phyloP scores from a whole-genome alignment of 164 flowering plant species.

The Liriodendron chinense region DNA sequence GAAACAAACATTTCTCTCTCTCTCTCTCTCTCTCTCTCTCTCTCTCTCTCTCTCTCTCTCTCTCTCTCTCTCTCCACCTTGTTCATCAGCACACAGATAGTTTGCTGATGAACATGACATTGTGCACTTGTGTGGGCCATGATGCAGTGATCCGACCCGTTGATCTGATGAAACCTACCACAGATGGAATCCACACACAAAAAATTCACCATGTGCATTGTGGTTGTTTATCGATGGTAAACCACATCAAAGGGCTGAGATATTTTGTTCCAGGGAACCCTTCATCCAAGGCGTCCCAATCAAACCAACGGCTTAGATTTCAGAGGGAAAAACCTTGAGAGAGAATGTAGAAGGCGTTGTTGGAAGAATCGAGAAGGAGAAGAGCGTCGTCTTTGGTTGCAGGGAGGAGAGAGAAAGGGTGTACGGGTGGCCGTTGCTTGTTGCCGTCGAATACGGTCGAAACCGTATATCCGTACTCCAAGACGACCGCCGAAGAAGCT shows the following conservation, averaged over 20 bases:
- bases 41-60: too few relatives aligned
- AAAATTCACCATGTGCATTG: too few relatives aligned
- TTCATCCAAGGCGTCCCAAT: background rate
- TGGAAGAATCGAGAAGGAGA: constrained; percentile 55
- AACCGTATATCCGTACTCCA: constrained; percentile 71
- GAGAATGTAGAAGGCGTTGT: constrained; percentile 52
- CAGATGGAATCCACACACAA: too few relatives aligned
- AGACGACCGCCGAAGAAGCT: constrained; percentile 27
- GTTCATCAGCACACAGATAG: too few relatives aligned
- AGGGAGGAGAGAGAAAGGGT: constrained; percentile 48
- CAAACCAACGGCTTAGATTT: background rate
- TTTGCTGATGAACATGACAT: too few relatives aligned
- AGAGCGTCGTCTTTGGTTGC: constrained; percentile 40
- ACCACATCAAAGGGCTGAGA: background rate
- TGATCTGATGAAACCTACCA: too few relatives aligned
- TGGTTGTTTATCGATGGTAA: too few relatives aligned
- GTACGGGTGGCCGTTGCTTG: constrained; percentile 31
- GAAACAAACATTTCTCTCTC: too few relatives aligned
- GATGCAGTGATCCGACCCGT: too few relatives aligned
- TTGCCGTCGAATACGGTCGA: constrained; percentile 60
- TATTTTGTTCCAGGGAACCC: background rate
- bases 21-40: too few relatives aligned
- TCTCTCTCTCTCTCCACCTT: too few relatives aligned
- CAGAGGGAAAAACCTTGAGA: constrained; percentile 30
- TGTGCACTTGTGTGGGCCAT: too few relatives aligned